Evolutionary conservation across 306 rosid species (phyloP), one percentile per base, ranked within the genome.

Genomic region (Dalbergia cochinchinensis): DNA sequence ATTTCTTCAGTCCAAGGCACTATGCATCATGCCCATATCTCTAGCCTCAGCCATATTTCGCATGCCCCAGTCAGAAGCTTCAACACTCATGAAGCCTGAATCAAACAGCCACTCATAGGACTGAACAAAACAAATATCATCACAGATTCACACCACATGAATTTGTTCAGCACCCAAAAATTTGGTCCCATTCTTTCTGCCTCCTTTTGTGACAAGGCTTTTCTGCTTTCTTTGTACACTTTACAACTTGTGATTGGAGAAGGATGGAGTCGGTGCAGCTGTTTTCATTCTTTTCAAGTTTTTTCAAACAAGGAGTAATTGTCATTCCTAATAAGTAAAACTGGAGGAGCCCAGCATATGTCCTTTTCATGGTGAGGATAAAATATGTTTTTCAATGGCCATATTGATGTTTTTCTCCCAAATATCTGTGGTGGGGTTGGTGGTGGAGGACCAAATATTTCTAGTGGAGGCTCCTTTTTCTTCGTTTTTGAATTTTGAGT

Each of bases 11-110:
- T 89, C 99, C 74, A 95, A 93, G 86, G 96, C 98, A 41, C 98
- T 95, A 9, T 95, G 99, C 84, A 93, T 95, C 83, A 95, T 95
- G 99, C 99, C 99, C 3, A 83, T 95, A 77, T 95, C 99, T 7
- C 90, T 95, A n/a, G 97, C 99, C 73, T 92, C 99, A 1, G 94
- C 97, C 12, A 95, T 95, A 69, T 93, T 95, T 71, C 83, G 86
- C 45, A 87, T 92, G 61, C 94, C 92, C 57, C 96, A 91, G 68
- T 82, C 91, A 0, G 97, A 93, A 11, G 65, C 90, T 37, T 65
- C 89, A 0, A 35, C 88, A 35, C 79, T 73, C 39, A 86, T 91
- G 57, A 95, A 91, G 84, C 96, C 98, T 9, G 97, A 95, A 85
- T 86, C 92, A 58, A 88, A 93, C 90, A 84, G 48, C 81, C 87